phyloP scores from a whole-genome alignment of 1,284 basidiomycete genomes.

The Quambalaria eucalypti region DNA sequence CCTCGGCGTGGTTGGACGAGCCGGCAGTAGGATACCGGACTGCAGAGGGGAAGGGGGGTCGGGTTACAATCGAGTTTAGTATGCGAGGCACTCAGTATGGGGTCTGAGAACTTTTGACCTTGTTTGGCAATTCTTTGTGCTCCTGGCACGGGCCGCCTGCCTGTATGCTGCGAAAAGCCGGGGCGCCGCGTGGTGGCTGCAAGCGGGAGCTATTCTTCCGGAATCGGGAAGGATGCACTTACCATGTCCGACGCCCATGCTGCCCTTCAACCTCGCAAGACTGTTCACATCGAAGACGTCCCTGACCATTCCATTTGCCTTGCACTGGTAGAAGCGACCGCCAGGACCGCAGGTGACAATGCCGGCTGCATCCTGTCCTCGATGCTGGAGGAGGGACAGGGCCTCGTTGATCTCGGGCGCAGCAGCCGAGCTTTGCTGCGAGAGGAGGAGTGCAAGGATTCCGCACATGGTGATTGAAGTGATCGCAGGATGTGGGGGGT shows the following conservation, averaged over 20 bases:
- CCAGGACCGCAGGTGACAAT: slow-evolving; percentile 92
- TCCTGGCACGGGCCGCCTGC: no score
- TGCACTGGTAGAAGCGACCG: slow-evolving; percentile 94
- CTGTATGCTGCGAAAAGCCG: no score
- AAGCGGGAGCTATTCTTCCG: no score
- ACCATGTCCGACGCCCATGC: slow-evolving; percentile 98
- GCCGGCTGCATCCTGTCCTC: slow-evolving; percentile 93
- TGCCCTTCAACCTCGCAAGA: slow-evolving; percentile 70
- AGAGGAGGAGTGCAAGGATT: slow-evolving; percentile 41
- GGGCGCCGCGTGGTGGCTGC: no score
- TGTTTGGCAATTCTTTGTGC: no score
- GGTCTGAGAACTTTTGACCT: no score
- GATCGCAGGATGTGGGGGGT: no score
- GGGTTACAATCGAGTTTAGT: no score
- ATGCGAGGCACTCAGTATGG: no score
- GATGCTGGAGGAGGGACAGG: slow-evolving; percentile 45
- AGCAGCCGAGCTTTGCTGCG: slow-evolving; percentile 22
- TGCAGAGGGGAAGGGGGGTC: no score
- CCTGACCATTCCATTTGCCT: slow-evolving; percentile 99
- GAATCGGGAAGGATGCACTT: no score
- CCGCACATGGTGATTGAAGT: slow-evolving; percentile 41
- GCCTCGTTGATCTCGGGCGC: slow-evolving; percentile 46
- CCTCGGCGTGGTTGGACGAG: slow-evolving; percentile 89
- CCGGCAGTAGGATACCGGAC: slow-evolving; percentile 79
- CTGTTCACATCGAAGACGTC: slow-evolving; percentile 85